Evolutionary conservation across 1,139 yeast genomes (phyloP).

Genomic region (Saccharomyces hybrid): DNA sequence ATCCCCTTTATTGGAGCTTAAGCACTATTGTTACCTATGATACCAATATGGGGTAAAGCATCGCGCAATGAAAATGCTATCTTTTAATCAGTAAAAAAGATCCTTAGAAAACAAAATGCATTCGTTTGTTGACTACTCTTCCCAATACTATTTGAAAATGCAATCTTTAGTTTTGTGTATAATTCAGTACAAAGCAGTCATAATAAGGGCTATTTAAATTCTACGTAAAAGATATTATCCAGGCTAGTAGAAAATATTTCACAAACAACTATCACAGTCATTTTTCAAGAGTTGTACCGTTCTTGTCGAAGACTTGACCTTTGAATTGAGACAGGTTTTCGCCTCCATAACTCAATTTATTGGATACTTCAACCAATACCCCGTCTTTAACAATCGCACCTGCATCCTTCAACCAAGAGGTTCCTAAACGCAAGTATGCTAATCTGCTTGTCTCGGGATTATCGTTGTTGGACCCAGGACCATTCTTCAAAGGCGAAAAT

Average conservation of each 20-base stretch:
- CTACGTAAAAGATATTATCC: too few relatives aligned
- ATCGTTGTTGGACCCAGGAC: slow-evolving; percentile 72
- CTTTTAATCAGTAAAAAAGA: not conserved
- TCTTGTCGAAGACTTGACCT: slow-evolving; percentile 42
- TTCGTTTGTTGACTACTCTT: too few relatives aligned
- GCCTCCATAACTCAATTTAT: slow-evolving; percentile 72
- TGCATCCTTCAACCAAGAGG: slow-evolving; percentile 61
- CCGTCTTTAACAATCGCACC: slow-evolving; percentile 56
- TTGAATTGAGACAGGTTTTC: slow-evolving; percentile 64
- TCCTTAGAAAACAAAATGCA: too few relatives aligned
- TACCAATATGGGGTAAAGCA: not conserved
- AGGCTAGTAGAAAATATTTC: not conserved
- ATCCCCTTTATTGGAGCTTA: not conserved
- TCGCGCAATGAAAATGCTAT: not conserved
- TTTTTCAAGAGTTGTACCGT: slow-evolving; percentile 9
- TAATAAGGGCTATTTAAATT: too few relatives aligned
- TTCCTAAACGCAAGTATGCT: slow-evolving; percentile 60
- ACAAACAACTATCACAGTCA: not conserved
- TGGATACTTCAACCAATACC: slow-evolving; percentile 66
- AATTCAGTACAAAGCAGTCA: too few relatives aligned
- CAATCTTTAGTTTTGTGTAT: not conserved
- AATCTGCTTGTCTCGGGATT: slow-evolving; percentile 75
- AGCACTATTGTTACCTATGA: not conserved
- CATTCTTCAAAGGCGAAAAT: slow-evolving; percentile 92
- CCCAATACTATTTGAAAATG: not conserved